Evolutionary conservation across 495 filamentous ascomycete genomes (phyloP), one percentile per base, ranked within the genome.

Genomic region (Hapsidospora chrysogenum): DNA sequence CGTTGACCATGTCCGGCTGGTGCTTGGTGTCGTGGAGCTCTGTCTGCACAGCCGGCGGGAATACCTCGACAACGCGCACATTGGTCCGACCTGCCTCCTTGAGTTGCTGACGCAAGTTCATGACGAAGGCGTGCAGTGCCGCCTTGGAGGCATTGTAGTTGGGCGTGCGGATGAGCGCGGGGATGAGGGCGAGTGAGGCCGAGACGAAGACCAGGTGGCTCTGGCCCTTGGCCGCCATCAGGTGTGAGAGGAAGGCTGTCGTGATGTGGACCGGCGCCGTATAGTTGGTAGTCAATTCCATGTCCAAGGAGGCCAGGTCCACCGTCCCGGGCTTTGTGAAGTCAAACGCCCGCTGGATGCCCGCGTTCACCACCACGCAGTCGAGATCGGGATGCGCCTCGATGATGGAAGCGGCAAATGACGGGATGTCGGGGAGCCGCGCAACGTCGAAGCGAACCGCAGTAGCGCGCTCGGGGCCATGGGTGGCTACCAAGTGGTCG

Each of bases 221-320:
- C 4, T 20, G 10, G 9, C 17, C 18, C 13, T 32, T 39, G n/a
- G n/a, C n/a, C 14, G 50, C 33, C 41, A 71, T 61, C 2, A 85
- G 60, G 42, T 74, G 68, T 0, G 79, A 74, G 1, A 80, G 58
- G 49, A 85, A 75, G 0, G 64, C 64, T 9, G 72, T 64, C 15
- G 69, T 64, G 1, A 81, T 56, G 40, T 70, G 60, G 5, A 85
- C 48, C 31, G 66, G 63, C 11, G 76, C 61, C 19, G 67, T 64
- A 52, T 81, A 85, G 54, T 85, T 85, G 2, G 73, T 80, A 7
- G 51, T 54, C 17, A 82, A 37, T 46, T 85, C 80, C 5, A 53
- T 41, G 29, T 68, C 50, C 13, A 76, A 49, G 0, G 53, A 29
- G 0, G 52, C 46, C 0, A 85, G 55, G 44, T 76, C 60, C 36